Percentiles rank a stretch among this genome's conserved stretches.
phyloP scores from a whole-genome alignment of 257 asterid genomes.

The Catharanthus roseus region DNA sequence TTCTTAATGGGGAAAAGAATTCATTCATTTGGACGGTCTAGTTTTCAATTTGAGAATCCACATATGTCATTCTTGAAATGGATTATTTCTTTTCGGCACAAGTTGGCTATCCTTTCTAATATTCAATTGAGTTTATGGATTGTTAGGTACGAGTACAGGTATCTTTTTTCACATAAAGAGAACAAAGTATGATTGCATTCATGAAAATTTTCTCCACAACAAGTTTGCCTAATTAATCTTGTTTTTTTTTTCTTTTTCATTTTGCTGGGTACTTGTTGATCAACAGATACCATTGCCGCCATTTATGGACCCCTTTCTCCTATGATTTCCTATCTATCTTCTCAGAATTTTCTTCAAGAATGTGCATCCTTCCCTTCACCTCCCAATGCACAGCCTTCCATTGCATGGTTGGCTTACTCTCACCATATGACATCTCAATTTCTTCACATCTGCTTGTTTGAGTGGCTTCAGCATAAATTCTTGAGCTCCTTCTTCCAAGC shows the following conservation, averaged over 20 bases:
- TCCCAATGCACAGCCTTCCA: constrained; percentile 20
- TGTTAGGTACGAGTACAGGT: background rate
- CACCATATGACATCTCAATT: constrained; percentile 26
- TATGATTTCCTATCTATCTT: constrained; percentile 4
- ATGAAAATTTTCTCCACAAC: background rate
- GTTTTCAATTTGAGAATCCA: no score
- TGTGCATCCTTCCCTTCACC: constrained; percentile 12
- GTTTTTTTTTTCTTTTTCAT: no score
- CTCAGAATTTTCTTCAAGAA: background rate
- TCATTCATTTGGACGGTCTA: no score
- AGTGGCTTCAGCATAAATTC: constrained; percentile 38
- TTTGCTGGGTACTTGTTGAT: background rate
- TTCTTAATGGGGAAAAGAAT: no score
- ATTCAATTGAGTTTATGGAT: no score
- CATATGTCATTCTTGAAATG: no score
- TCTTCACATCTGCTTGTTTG: constrained; percentile 36
- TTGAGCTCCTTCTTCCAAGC: constrained; percentile 37
- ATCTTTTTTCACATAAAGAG: background rate
- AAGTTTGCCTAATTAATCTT: no score
- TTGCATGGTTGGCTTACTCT: constrained; percentile 21
- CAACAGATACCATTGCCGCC: background rate
- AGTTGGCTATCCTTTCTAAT: no score
- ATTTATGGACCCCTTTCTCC: background rate
- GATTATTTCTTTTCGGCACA: background rate
- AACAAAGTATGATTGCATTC: background rate